These are phyloP conservation scores for Austroboletus eburneus DNA, from an alignment of 768 basidiomycete genomes.

Conservation along the genomic window DNA sequence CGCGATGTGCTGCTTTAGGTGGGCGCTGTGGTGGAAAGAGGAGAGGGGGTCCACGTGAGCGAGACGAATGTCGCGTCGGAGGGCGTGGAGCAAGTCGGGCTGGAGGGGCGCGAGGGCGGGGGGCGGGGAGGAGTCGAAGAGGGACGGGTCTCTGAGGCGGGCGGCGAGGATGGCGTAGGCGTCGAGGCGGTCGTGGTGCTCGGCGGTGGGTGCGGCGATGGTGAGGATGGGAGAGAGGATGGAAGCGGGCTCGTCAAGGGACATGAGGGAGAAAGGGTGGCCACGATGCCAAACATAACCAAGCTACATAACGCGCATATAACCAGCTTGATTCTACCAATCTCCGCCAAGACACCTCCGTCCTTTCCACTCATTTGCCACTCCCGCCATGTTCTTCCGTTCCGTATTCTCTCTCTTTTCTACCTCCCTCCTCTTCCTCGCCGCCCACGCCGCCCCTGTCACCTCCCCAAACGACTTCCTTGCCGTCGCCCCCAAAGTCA, in stretches of 20 bases:
- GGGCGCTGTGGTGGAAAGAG: constrained; percentile 20
- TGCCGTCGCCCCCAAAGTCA: constrained; percentile 42
- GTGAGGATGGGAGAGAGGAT: constrained; percentile 44
- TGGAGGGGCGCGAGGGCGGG: constrained; percentile 33
- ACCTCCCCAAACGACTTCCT: constrained; percentile 27
- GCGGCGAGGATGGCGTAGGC: constrained; percentile 52
- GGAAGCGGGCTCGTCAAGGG: constrained; percentile 16
- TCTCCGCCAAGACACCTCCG: no score
- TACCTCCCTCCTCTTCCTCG: constrained; percentile 29
- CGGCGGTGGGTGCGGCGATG: constrained; percentile 43
- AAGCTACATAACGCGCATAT: no score
- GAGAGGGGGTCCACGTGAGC: constrained; percentile 35
- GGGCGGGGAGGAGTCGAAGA: no score
- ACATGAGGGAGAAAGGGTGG: neutral
- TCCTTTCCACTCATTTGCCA: constrained; percentile 13
- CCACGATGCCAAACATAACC: no score
- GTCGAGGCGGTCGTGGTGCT: constrained; percentile 51
- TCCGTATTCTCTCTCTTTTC: constrained; percentile 24
- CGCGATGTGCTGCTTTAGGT: constrained; percentile 37
- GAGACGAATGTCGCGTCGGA: constrained; percentile 51
- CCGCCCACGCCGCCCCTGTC: constrained; percentile 27
- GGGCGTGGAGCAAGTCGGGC: constrained; percentile 34
- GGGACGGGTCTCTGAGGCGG: constrained; percentile 43
- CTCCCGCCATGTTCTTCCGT: neutral
- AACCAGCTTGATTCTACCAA: no score